Evolutionary conservation across 129 eudicot species (phyloP), one percentile per base, ranked within the genome.

Genomic region (Solidago caesia): DNA sequence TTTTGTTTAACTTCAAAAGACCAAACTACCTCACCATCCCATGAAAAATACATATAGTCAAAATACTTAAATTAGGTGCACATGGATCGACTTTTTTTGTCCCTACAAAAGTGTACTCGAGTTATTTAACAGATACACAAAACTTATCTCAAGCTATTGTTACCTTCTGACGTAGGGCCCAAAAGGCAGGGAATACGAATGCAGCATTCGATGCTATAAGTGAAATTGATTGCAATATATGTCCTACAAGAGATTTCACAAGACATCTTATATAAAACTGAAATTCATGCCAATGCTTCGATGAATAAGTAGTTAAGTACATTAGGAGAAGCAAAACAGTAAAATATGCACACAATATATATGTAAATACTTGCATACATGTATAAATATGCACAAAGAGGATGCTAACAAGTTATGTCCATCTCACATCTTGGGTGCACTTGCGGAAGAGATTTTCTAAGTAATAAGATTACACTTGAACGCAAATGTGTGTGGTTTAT

Each of bases 121-220:
- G 11, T 53, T 11, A 26, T 70, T 39, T 41, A 14, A 39, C 21
- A 64, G 14, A 48, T 49, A 48, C 29, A 7, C 21, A 44, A 42
- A 47, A 21, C 56, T 60, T n/a, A 60, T 44, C 55, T 45, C 15
- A 60, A 63, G 48, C 41, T 56, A 27, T 44, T 14, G 48, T 65
- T 83, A 89, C 96, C 98, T 86, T 89, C 67, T 88, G 85, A 39
- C 96, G 96, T 55, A 92, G 91, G 68, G 98, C 85, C 95, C 95
- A 79, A 81, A 80, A 87, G 26, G 98, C 96, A 29, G 98, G 98
- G 55, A 92, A 87, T 11, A 93, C 51, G 8, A 92, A 92, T 67
- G 98, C 96, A 79, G 75, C 91, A 85, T 93, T 93, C 42, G 98
- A 93, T 63, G 91, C 97, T 71, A 93, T 90, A 52, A 93, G 96